Evolutionary conservation across 192 early-diverging fungal genomes (phyloP), one percentile per base, ranked within the genome.

Genomic region (Coemansia sp.): DNA sequence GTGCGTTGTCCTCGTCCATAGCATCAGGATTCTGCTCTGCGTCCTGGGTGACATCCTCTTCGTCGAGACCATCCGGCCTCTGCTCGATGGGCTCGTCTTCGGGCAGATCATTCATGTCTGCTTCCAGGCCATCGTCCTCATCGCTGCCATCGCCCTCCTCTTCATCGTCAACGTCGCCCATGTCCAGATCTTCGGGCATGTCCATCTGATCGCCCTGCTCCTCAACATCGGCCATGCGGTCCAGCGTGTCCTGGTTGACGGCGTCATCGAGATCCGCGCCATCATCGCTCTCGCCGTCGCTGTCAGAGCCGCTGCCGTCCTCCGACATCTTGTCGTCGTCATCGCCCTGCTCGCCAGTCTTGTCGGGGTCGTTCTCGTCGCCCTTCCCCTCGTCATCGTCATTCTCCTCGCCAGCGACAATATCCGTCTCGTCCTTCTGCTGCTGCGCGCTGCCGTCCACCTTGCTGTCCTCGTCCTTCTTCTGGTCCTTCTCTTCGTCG

Each of bases 401-500:
- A 12, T 75, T 65, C 2, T 81, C 79, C 5, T 74, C 56, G 39
- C 50, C 73, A 34, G 71, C 76, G 22, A 75, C 65, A 38, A 69
- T 64, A 10, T 75, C 72, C 0, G 75, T 31, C 32, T 70, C 57
- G 9, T 63, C 54, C 26, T 60, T 59, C 29, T 60, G 39, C 51
- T 42, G 49, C 31, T 74, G 68, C 0, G 67, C 73, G 23, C 77
- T 65, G 64, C 50, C 53, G 19, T 78, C 75, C 27, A 74, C 65
- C 21, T 77, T 66, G 44, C 63, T 67, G 40, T 77, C 70, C 21
- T 79, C 64, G 13, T 67, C 66, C 36, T 60, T 60, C 14, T 67
- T 43, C 31, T 60, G 59, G 10, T 79, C 61, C 26, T 77, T 69
- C 19, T 81, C 63, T 13, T 80, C 73, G 57, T 92, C 94, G 37